A percentile compares a stretch with the other conserved stretches of the same genome.
These are phyloP conservation scores for Nicotiana obtusifolia DNA, from an alignment of 257 asterid species.

Conservation along the genomic window DNA sequence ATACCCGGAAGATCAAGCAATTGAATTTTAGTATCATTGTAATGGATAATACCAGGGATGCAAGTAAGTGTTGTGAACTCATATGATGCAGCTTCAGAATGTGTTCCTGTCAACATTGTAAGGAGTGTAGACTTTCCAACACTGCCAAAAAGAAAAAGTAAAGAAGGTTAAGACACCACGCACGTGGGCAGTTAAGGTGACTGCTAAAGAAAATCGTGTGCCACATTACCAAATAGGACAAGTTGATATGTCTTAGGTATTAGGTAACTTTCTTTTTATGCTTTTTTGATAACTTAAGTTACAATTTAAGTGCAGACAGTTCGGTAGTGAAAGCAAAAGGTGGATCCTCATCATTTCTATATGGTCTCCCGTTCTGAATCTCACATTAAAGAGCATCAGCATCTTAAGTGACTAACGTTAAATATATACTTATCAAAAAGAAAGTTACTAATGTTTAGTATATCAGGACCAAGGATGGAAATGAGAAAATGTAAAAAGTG, in stretches of 20 bases:
- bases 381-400: background rate
- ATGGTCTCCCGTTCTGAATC: background rate
- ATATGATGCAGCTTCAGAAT: constrained; percentile 96
- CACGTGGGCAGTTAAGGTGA: background rate
- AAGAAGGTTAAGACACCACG: background rate
- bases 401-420: background rate
- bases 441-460: background rate
- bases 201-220: background rate
- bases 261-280: no score
- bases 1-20: constrained; percentile 99
- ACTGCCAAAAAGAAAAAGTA: constrained; percentile 31
- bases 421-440: no score
- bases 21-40: constrained; percentile 95
- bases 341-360: no score
- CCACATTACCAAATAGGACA: background rate
- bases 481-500: background rate
- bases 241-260: background rate
- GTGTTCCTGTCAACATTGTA: constrained; percentile 98
- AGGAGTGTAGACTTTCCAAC: constrained; percentile 96
- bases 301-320: no score
- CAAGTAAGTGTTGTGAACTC: constrained; percentile 99
- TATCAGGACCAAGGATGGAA: background rate
- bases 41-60: constrained; percentile 95
- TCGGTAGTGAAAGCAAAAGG: no score
- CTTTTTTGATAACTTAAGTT: no score